Conservation (phyloP, 2,329 filamentous ascomycete genomes). For the Cytospora piceae region DNA sequence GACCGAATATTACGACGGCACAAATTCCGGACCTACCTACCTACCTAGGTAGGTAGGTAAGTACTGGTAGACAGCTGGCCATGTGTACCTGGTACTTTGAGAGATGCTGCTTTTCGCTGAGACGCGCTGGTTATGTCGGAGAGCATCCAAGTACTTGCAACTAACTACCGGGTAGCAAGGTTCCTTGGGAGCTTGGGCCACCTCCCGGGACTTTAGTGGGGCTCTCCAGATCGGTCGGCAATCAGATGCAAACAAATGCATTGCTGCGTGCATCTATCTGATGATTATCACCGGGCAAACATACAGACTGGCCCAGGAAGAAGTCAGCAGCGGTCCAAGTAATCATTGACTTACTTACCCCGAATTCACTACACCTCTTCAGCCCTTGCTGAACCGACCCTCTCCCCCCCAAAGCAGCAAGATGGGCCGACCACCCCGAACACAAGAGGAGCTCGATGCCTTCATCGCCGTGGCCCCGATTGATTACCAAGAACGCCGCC, state of each 20-base stretch:
- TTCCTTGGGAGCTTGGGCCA: constrained; percentile 32
- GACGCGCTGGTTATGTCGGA: too few relatives aligned
- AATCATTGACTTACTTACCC: background rate
- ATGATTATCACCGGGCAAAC: background rate
- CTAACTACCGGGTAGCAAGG: background rate
- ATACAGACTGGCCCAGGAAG: background rate
- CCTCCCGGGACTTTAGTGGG: background rate
- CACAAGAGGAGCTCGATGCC: constrained; percentile 24
- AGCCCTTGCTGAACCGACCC: background rate
- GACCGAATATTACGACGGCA: too few relatives aligned
- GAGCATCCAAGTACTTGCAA: too few relatives aligned
- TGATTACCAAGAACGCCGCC: constrained; percentile 13
- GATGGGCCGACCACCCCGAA: constrained; percentile 23
- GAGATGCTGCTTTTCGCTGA: too few relatives aligned
- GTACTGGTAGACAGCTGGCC: too few relatives aligned
- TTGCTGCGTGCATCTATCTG: too few relatives aligned
- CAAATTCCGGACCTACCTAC: too few relatives aligned
- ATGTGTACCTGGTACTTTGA: background rate
- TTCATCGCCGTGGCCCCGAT: constrained; percentile 5
- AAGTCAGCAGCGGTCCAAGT: background rate
- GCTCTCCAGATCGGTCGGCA: background rate
- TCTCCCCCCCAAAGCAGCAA: background rate
- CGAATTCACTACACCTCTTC: background rate
- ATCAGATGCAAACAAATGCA: background rate
- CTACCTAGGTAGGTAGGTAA: too few relatives aligned